Conservation (phyloP, 805 yeast species). For the Ogataea nakhonphanomensis region DNA sequence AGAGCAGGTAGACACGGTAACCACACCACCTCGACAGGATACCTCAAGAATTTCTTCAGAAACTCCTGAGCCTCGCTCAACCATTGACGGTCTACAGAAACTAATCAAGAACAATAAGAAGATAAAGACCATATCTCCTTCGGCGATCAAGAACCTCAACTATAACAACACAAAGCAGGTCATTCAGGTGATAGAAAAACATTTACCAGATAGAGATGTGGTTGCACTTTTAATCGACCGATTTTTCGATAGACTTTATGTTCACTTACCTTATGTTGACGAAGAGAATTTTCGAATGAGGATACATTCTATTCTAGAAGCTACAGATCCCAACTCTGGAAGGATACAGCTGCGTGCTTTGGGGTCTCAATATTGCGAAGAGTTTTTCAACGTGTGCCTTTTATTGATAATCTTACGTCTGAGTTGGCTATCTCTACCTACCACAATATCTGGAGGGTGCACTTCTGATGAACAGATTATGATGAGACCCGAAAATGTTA, state of each 20-base stretch:
- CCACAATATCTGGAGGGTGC: slow-evolving; percentile 31
- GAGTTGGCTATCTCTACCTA: slow-evolving; percentile 54
- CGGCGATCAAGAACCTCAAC: slow-evolving; percentile 34
- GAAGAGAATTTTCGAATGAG: slow-evolving; percentile 47
- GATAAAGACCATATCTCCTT: slow-evolving; percentile 30
- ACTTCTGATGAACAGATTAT: slow-evolving; percentile 31
- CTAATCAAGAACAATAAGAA: slow-evolving; percentile 18
- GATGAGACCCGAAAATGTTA: slow-evolving; percentile 39
- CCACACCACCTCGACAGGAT: background rate
- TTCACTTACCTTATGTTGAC: slow-evolving; percentile 65
- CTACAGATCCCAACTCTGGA: slow-evolving; percentile 32
- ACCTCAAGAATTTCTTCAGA: background rate
- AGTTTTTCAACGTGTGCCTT: slow-evolving; percentile 49
- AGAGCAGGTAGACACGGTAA: slow-evolving; percentile 4
- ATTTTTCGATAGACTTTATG: slow-evolving; percentile 57
- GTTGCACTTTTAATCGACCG: slow-evolving; percentile 56
- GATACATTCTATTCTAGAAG: slow-evolving; percentile 44
- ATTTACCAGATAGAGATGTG: slow-evolving; percentile 52
- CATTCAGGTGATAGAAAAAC: slow-evolving; percentile 39
- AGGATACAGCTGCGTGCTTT: slow-evolving; percentile 29
- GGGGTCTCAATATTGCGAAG: slow-evolving; percentile 37
- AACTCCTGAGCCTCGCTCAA: background rate
- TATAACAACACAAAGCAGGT: slow-evolving; percentile 40
- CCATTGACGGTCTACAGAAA: slow-evolving; percentile 14
- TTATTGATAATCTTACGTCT: slow-evolving; percentile 49